These are phyloP conservation scores for Terfezia claveryi DNA, from an alignment of 495 filamentous ascomycete genomes.

Conservation along the genomic window DNA sequence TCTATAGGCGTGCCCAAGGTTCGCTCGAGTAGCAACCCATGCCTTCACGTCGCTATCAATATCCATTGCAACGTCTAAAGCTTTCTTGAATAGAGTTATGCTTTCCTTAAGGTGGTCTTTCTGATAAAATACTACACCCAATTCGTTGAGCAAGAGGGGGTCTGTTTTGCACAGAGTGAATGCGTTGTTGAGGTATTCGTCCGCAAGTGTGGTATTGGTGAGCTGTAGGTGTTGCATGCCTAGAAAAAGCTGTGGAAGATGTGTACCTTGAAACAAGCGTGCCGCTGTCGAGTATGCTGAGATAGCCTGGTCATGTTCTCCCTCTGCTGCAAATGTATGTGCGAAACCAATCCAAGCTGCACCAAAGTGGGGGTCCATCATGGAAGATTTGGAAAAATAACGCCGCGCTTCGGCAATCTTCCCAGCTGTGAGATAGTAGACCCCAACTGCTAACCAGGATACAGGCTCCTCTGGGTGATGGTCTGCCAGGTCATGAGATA, in stretches of 20 bases:
- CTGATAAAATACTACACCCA: conserved; percentile 85
- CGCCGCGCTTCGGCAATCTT: conserved; percentile 84
- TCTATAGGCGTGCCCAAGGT: conserved; percentile 70
- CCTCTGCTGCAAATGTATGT: conserved; percentile 99
- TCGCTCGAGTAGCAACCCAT: conserved; percentile 72
- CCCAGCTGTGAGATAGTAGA: conserved; percentile 77
- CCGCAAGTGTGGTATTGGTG: conserved; percentile 86
- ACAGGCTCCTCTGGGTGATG: conserved; percentile 74
- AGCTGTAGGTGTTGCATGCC: conserved; percentile 96
- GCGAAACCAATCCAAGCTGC: conserved; percentile 98
- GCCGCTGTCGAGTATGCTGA: conserved; percentile 94
- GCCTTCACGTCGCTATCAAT: conserved; percentile 62
- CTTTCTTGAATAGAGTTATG: conserved; percentile 46
- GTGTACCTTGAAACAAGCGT: conserved; percentile 86
- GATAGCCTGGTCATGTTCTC: conserved; percentile 96
- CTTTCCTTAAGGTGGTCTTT: conserved; percentile 58
- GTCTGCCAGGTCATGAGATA: conserved; percentile 87
- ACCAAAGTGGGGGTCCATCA: conserved; percentile 94
- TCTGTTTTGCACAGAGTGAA: conserved; percentile 56
- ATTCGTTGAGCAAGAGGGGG: conserved; percentile 80
- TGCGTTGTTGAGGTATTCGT: conserved; percentile 81
- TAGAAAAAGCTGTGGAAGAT: conserved; percentile 85
- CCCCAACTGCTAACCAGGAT: conserved; percentile 80
- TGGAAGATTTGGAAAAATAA: conserved; percentile 88
- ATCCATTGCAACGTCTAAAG: conserved; percentile 52